Base-by-base conservation (phyloP, 805 yeast genomes). In the Groenewaldozyma tartarivorans region DNA sequence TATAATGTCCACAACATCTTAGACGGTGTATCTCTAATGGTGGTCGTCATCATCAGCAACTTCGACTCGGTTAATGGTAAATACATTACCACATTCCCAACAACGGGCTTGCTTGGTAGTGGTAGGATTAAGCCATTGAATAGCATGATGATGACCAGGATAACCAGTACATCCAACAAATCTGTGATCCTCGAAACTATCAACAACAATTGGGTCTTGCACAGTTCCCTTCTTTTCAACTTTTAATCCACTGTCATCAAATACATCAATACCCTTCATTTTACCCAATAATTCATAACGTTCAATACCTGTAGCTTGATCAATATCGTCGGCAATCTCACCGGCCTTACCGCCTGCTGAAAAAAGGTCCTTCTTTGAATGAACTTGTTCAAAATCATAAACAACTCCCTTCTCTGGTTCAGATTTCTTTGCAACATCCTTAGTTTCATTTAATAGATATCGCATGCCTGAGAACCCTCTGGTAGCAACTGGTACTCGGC, bases 31-130 rank as follows among this genome's bases (percentile, higher is more conserved):
- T 6, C 22, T 5, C 19, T 27, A 27, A 27, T 69, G 73, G 60
- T 74, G 79, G 56, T 68, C 77, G 47, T 67, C 74, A 16, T 49
- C 63, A 44, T 48, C 47, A 53, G 80, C 81, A 52, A 78, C 81
- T 66, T 96, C 96, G 57, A 88, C 74, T 69, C 79, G 81, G 68
- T 87, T 83, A 56, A 88, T 68, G 59, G 83, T 78, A 74, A 82
- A 90, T 53, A 87, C 95, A 54, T 88, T 81, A 67, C 98, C 98
- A 67, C 97, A 90, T 67, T 92, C 96, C 95, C 96, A 85, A 71
- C 96, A 92, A 79, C 98, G 86, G 53, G 83, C 83, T 47, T 81
- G 81, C 66, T 84, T 71, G 38, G 75, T 83, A 50, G 72, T 75
- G 52, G 87, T 81, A 56, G 94, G 94, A 67, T 78, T 79, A 71